A percentile compares a stretch with the other conserved stretches of the same genome.
These are phyloP conservation scores for Blepharisma undulans DNA, from an alignment of 169 alveolate species.

Conservation along the genomic window DNA sequence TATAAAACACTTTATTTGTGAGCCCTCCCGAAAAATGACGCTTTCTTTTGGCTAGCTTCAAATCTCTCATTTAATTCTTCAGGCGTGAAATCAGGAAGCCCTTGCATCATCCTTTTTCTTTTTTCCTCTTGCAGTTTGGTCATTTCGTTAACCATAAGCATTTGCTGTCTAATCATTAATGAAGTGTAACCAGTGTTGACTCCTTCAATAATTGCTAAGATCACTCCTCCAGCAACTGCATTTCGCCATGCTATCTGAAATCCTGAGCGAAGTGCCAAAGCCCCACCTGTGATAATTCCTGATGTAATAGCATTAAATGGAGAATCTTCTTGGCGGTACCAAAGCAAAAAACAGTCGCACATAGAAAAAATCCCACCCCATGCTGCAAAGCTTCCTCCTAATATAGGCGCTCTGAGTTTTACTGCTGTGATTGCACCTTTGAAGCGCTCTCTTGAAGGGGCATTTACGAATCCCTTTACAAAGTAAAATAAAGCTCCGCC, in stretches of 20 bases:
- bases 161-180: conserved; percentile 17
- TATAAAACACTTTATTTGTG: neutral
- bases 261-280: conserved; percentile 66
- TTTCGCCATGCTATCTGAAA: conserved; percentile 35
- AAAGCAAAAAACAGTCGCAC: conserved; percentile 65
- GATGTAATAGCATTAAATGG: conserved; percentile 62
- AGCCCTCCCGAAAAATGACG: neutral
- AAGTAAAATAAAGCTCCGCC: conserved; percentile 76
- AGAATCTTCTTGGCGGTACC: conserved; percentile 67
- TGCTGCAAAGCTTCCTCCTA: conserved; percentile 81
- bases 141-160: conserved; percentile 32
- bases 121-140: conserved; percentile 19
- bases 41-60: neutral
- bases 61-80: conserved; percentile 7
- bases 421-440: conserved; percentile 66
- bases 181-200: conserved; percentile 27
- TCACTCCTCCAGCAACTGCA: conserved; percentile 39
- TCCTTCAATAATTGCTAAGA: conserved; percentile 37
- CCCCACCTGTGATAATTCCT: conserved; percentile 80
- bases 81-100: conserved; percentile 22
- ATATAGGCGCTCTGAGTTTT: conserved; percentile 77
- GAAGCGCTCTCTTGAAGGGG: conserved; percentile 74
- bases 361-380: conserved; percentile 80
- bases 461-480: conserved; percentile 65
- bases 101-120: conserved; percentile 11